These are phyloP conservation scores for Mariannaea sp. DNA, from an alignment of 2,329 filamentous ascomycete species.

Conservation along the genomic window DNA sequence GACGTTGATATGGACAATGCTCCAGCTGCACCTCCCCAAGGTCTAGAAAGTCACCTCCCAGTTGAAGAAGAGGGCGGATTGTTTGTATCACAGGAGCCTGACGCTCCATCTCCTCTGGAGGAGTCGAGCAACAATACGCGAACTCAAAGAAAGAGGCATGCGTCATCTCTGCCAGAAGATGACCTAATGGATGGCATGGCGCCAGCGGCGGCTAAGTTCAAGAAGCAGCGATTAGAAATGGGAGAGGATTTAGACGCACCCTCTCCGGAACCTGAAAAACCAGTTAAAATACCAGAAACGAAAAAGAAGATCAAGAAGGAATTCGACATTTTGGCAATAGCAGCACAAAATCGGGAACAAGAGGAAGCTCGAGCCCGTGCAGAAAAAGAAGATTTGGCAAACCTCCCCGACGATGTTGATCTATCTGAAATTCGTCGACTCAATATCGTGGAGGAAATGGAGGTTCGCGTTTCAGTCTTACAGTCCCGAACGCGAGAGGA, in stretches of 20 bases:
- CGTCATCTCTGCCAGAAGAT: constrained; percentile 50
- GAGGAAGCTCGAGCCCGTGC: constrained; percentile 67
- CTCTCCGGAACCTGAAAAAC: constrained; percentile 34
- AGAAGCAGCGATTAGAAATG: constrained; percentile 72
- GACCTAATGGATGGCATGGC: constrained; percentile 74
- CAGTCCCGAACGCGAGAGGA: constrained; percentile 48
- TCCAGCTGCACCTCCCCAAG: constrained; percentile 9
- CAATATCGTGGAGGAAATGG: constrained; percentile 77
- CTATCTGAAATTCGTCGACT: constrained; percentile 74
- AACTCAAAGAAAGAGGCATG: constrained; percentile 52
- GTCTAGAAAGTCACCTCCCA: constrained; percentile 6
- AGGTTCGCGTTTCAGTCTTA: constrained; percentile 54
- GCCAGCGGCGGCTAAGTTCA: constrained; percentile 76
- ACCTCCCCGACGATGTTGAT: constrained; percentile 66
- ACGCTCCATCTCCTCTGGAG: constrained; percentile 30
- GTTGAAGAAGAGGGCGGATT: constrained; percentile 51
- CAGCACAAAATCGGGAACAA: constrained; percentile 63
- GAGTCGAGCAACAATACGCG: constrained; percentile 25
- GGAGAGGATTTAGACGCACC: constrained; percentile 51
- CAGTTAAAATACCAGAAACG: constrained; percentile 25
- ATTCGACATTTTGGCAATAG: constrained; percentile 70
- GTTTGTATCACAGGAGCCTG: constrained; percentile 60
- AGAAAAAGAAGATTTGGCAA: constrained; percentile 59
- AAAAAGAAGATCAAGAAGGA: constrained; percentile 62
- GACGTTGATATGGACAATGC: constrained; percentile 45